A percentile compares a stretch with the other conserved stretches of the same genome.
phyloP scores from a whole-genome alignment of 306 rosid species.

The Dicorynia guianensis region DNA sequence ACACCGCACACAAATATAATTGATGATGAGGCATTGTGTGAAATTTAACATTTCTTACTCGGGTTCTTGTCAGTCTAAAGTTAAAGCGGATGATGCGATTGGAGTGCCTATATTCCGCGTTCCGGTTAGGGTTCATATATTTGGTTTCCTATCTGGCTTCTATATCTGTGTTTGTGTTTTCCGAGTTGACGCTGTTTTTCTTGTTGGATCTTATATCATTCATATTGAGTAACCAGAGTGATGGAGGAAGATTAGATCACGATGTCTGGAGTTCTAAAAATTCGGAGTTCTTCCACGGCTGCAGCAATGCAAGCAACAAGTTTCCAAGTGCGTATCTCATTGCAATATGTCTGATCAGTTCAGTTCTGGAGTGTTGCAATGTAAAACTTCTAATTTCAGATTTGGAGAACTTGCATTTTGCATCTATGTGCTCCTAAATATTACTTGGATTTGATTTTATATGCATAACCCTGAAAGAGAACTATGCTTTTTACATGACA shows the following conservation, averaged over 20 bases:
- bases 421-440: neutral
- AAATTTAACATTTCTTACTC: neutral
- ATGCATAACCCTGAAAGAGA: slow-evolving; percentile 30
- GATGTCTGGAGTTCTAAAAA: slow-evolving; percentile 82
- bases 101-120: slow-evolving; percentile 56
- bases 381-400: slow-evolving; percentile 38
- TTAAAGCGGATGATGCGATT: slow-evolving; percentile 45
- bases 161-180: neutral
- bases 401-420: slow-evolving; percentile 20
- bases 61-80: slow-evolving; percentile 52
- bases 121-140: slow-evolving; percentile 83
- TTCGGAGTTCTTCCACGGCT: slow-evolving; percentile 73
- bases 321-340: slow-evolving; percentile 72
- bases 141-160: slow-evolving; percentile 11
- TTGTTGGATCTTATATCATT: slow-evolving; percentile 45
- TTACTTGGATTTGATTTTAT: neutral
- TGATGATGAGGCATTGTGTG: neutral
- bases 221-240: slow-evolving; percentile 51
- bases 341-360: slow-evolving; percentile 32
- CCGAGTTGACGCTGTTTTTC: slow-evolving; percentile 15
- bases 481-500: slow-evolving; percentile 40
- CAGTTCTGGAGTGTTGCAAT: slow-evolving; percentile 38
- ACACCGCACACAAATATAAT: neutral
- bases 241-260: slow-evolving; percentile 65
- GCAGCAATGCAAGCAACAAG: slow-evolving; percentile 81